A percentile compares a stretch with the other conserved stretches of the same genome.
These are phyloP conservation scores for Oryza glumipatula DNA, from an alignment of 176 grass and related monocot species.

Conservation along the genomic window DNA sequence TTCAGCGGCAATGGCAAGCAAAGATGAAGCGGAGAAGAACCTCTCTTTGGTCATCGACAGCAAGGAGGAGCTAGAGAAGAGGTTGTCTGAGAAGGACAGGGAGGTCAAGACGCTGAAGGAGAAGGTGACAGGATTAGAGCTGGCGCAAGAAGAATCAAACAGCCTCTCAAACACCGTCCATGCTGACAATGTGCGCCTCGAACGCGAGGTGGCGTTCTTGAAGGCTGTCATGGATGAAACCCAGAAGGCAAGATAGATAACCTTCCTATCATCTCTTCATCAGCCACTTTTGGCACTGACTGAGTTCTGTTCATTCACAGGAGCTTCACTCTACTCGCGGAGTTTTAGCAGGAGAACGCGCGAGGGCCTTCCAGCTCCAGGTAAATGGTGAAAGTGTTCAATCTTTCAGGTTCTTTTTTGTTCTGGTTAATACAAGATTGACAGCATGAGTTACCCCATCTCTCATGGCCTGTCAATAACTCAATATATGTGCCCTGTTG, in stretches of 20 bases:
- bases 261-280: neutral
- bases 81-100: conserved; percentile 63
- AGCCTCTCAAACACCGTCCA: conserved; percentile 79
- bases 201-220: conserved; percentile 90
- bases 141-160: conserved; percentile 91
- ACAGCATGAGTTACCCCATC: neutral
- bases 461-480: neutral
- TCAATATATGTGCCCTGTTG: neutral
- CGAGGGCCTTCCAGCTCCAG: conserved; percentile 87
- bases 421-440: neutral
- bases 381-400: conserved; percentile 41
- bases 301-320: conserved; percentile 29
- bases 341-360: conserved; percentile 75
- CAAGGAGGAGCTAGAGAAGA: conserved; percentile 71
- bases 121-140: conserved; percentile 70
- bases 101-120: conserved; percentile 72
- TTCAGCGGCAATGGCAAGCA: conserved; percentile 50
- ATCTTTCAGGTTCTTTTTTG: conserved; percentile 2
- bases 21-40: conserved; percentile 73
- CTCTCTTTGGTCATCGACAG: conserved; percentile 67
- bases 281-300: neutral
- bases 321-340: conserved; percentile 78
- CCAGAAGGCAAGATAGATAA: conserved; percentile 66
- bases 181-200: conserved; percentile 83
- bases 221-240: conserved; percentile 91